Base-by-base conservation (phyloP, 192 early-diverging fungal species). In the Glomus cerebriforme region DNA sequence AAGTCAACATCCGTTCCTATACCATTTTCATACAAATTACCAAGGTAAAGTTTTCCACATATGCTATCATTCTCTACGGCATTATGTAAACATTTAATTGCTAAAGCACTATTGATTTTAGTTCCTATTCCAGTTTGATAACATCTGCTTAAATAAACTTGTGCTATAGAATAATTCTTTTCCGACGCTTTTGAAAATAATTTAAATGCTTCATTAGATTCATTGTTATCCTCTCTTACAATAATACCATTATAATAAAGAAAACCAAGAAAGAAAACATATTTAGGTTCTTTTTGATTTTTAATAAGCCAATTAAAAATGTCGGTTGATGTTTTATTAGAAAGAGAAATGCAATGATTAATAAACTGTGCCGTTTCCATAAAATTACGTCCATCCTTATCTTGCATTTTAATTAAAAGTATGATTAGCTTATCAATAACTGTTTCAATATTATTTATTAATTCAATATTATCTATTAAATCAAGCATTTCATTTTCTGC, bases 11-110 rank as follows among this genome's bases (percentile, higher is more conserved):
- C 73, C 37, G 87, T 75, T 32, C 90, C 89, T 29, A 84, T 82
- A 17, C 89, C 89, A 15, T 83, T 80, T 70, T 88, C 85, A 13
- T 89, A 81, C 62, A 85, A 86, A 10, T 87, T 80, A 31, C 85
- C 90, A 4, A 90, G 79, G 71, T 88, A 87, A 77, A 86, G 82
- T 63, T 88, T 85, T 27, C 27, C 26, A 27, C 12, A 27, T 8
- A 13, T 15, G 2, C 13, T 63, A 4, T 63, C 27, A 63, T 64
- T 32, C 17, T 31, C 7, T 31, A 31, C 17, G 17, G 29, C 17
- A n/a, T 32, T 64, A 7, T 3, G 9, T 19, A 37, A 37, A 19
- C 34, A 68, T n/a, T 24, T n/a, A 39, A 35, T 31, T 9, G 66
- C 31, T 39, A 35, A n/a, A 31, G 0, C 17, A 31, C 31, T 13